Conservation (phyloP, 2,329 filamentous ascomycete species). For the Apiospora koreana region DNA sequence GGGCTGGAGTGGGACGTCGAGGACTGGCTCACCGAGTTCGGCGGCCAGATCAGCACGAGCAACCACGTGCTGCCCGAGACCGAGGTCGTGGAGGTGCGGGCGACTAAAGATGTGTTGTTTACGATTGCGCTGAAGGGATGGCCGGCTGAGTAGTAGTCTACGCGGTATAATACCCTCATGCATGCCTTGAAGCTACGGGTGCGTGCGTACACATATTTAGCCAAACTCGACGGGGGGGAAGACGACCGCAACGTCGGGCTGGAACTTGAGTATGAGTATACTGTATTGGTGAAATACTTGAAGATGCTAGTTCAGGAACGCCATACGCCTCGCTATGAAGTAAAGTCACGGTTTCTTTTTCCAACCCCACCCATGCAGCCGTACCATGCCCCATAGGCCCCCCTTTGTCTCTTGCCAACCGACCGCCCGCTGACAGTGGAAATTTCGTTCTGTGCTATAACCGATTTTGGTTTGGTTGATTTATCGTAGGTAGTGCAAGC, state of each 20-base stretch:
- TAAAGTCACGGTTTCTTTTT: not conserved
- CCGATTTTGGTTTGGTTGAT: not conserved
- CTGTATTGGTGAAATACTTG: not conserved
- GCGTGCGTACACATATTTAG: not conserved
- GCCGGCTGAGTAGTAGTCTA: not conserved
- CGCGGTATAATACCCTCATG: not conserved
- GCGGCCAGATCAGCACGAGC: slow-evolving; percentile 74
- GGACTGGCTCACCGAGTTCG: slow-evolving; percentile 77
- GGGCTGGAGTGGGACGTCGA: slow-evolving; percentile 91
- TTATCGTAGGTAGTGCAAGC: slow-evolving; percentile 78
- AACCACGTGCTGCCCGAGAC: slow-evolving; percentile 68
- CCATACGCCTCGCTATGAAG: slow-evolving; percentile 28
- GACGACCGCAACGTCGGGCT: not conserved
- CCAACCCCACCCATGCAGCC: slow-evolving; percentile 3
- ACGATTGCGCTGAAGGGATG: slow-evolving; percentile 63
- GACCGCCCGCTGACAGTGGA: not conserved
- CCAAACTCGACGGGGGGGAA: not conserved
- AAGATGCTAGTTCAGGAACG: slow-evolving; percentile 13
- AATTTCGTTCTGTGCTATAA: slow-evolving; percentile 17
- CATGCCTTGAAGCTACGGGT: not conserved
- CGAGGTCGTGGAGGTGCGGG: slow-evolving; percentile 62
- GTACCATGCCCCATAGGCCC: not conserved
- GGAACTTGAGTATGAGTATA: not conserved
- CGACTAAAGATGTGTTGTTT: slow-evolving; percentile 68
- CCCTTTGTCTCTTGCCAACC: not conserved